Percentiles rank a stretch among this genome's conserved stretches.
Conservation (phyloP, 2,329 filamentous ascomycete species). For the Fusarium liriodendri region DNA sequence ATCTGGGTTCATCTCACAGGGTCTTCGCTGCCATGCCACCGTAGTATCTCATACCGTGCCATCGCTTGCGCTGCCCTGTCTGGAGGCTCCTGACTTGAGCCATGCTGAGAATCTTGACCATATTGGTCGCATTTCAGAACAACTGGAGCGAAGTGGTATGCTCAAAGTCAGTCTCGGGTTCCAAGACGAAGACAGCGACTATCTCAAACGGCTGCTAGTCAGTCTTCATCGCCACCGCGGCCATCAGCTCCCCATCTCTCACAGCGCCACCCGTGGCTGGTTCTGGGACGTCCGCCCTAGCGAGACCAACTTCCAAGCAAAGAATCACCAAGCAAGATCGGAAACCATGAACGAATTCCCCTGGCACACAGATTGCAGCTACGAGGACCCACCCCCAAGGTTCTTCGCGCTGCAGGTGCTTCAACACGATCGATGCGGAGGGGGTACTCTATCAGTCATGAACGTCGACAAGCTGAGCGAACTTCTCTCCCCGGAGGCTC, state of each 20-base stretch:
- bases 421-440: constrained; percentile 53
- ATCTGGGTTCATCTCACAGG: not conserved
- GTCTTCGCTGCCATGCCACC: constrained; percentile 4
- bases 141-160: constrained; percentile 43
- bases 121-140: constrained; percentile 25
- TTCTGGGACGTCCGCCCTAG: constrained; percentile 57
- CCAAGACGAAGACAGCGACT: constrained; percentile 46
- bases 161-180: constrained; percentile 52
- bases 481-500: constrained; percentile 41
- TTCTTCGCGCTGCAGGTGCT: constrained; percentile 57
- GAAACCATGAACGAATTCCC: constrained; percentile 57
- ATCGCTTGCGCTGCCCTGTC: constrained; percentile 1
- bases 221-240: constrained; percentile 48
- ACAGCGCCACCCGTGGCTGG: constrained; percentile 56
- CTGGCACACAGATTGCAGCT: constrained; percentile 59
- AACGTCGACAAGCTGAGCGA: constrained; percentile 45
- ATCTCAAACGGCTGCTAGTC: constrained; percentile 48
- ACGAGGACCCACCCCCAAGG: constrained; percentile 50
- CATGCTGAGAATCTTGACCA: constrained; percentile 28
- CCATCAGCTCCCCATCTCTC: constrained; percentile 53
- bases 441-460: constrained; percentile 54
- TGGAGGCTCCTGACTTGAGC: constrained; percentile 26
- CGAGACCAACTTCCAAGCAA: constrained; percentile 42
- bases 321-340: constrained; percentile 50
- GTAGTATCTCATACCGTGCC: constrained; percentile 8